Conservation (phyloP, 169 alveolate genomes). For the Besnoitia besnoiti region DNA sequence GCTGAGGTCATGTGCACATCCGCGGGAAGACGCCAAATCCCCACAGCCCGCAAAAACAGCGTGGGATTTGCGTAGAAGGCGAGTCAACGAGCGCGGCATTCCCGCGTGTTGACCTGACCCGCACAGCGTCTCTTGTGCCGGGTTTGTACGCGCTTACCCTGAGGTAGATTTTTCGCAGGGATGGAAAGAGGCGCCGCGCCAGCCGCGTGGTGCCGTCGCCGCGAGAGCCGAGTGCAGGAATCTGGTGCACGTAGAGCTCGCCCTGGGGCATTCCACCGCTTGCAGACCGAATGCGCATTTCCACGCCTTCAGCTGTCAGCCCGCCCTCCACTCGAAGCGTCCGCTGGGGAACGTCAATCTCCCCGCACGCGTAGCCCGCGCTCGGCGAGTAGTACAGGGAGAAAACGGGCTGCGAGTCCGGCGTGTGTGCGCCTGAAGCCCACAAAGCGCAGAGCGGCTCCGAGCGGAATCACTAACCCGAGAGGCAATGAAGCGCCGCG, state of each 20-base stretch:
- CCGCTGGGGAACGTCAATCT: conserved; percentile 5
- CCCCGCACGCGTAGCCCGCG: conserved; percentile 43
- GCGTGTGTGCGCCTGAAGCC: conserved; percentile 11
- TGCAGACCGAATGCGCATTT: neutral
- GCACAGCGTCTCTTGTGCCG: too few relatives aligned
- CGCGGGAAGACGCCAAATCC: too few relatives aligned
- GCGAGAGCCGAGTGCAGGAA: neutral
- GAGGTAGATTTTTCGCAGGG: neutral
- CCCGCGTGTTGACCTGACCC: too few relatives aligned
- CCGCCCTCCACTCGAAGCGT: conserved; percentile 19
- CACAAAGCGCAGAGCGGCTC: neutral
- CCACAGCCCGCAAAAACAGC: too few relatives aligned
- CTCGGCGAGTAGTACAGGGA: conserved; percentile 36
- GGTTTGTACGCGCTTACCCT: too few relatives aligned
- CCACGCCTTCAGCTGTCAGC: conserved; percentile 36
- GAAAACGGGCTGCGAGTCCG: conserved; percentile 14
- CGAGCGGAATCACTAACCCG: too few relatives aligned
- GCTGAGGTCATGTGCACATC: too few relatives aligned
- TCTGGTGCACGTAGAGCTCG: conserved; percentile 49
- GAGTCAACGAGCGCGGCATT: too few relatives aligned
- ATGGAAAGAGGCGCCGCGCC: neutral
- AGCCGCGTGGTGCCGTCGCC: neutral
- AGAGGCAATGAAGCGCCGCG: too few relatives aligned
- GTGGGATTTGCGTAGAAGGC: too few relatives aligned
- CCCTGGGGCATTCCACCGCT: neutral